Evolutionary conservation across 2,329 filamentous ascomycete species (phyloP), one percentile per base, ranked within the genome.

Genomic region (Fusarium buharicum): DNA sequence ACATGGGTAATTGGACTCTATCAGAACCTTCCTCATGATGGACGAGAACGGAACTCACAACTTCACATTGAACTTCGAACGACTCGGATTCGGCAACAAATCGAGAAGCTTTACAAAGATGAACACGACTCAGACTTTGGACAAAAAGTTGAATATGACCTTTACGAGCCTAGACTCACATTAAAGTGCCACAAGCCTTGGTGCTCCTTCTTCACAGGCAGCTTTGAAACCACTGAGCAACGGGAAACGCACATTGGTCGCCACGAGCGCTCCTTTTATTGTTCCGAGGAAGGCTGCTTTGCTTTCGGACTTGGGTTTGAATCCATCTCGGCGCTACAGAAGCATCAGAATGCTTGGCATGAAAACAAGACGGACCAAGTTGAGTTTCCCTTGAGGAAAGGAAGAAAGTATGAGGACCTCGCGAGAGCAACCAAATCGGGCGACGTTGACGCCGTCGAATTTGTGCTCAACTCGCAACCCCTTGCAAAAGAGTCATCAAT

Each of bases 161-260:
- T 52, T 24, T 24, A 50, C 16, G 55, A 40, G 3, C 17, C 9
- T 4, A 34, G 8, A 14, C 8, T 28, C 6, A 10, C 22, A 4
- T 40, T 38, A 16, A 63, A 63, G 13, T 63, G 59, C 22, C 37
- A 41, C 3, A 59, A 60, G n/a, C 31, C 55, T 27, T 63, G 59
- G 55, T 63, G 59, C n/a, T 46, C 58, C 14, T 40, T 53, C 9
- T 63, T 63, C 28, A 39, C 17, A 3, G 31, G 31, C 4, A 33
- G 36, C 4, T 55, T 63, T 22, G 28, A 17, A 13, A 52, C 44
- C 2, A 4, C 7, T 4, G 12, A 63, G 9, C 30, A 56, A 12
- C 30, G 39, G 10, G 13, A 50, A 18, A 6, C 17, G 9, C 59
- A 63, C 12, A 2, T 60, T 11, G 5, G 18, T 14, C 40, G 45